phyloP scores from a whole-genome alignment of 1,284 basidiomycete species.

The Pseudozyma thailandica region DNA sequence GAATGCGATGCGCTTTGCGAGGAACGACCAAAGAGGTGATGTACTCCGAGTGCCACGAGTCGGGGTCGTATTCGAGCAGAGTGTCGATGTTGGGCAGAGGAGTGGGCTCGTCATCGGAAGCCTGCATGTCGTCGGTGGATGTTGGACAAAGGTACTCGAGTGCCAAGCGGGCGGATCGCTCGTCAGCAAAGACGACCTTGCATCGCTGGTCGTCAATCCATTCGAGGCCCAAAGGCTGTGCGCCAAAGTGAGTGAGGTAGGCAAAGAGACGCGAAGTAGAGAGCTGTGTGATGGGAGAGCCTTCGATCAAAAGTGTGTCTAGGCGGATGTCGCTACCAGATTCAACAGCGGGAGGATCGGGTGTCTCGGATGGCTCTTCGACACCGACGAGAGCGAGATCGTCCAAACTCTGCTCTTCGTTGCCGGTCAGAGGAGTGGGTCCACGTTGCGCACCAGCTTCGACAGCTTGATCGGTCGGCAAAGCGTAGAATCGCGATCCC shows the following conservation, averaged over 20 bases:
- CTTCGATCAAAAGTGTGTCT: conserved; percentile 59
- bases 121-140: conserved; percentile 14
- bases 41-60: conserved; percentile 37
- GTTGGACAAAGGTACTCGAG: conserved; percentile 57
- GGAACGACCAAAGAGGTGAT: conserved; percentile 47
- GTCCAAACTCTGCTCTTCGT: conserved; percentile 14
- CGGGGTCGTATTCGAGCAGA: conserved; percentile 29
- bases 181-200: conserved; percentile 61
- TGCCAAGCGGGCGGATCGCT: conserved; percentile 46
- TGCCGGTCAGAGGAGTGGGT: conserved; percentile 17
- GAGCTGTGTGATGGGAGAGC: conserved; percentile 63
- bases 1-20: conserved; percentile 52
- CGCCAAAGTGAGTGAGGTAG: conserved; percentile 61
- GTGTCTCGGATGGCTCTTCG: conserved; percentile 17
- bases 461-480: conserved; percentile 51
- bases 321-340: conserved; percentile 52
- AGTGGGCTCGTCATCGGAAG: background rate
- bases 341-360: conserved; percentile 47
- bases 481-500: conserved; percentile 43
- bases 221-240: conserved; percentile 63
- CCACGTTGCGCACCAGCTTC: conserved; percentile 53
- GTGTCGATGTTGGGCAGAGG: conserved; percentile 44
- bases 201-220: conserved; percentile 65
- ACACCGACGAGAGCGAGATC: conserved; percentile 21
- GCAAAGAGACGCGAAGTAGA: conserved; percentile 66